Evolutionary conservation across 192 early-diverging fungal genomes (phyloP), one percentile per base, ranked within the genome.

Genomic region (Coemansia sp.): DNA sequence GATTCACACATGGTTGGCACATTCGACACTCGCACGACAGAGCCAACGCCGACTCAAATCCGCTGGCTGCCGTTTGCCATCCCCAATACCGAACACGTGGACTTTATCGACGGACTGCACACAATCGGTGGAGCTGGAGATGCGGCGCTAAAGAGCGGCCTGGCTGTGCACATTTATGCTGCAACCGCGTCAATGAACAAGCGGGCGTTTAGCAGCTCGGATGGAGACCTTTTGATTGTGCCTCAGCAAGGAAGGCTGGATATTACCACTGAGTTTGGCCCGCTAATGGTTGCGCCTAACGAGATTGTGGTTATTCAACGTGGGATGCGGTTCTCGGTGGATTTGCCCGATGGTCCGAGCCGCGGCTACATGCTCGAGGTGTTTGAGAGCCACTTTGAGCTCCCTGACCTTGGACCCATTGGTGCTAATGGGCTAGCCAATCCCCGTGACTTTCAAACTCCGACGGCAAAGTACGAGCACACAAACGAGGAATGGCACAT

Each of bases 391-490:
- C 93, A 93, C 72, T 98, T 92, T 87, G 90, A 94, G 77, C 86
- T 98, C 3, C 96, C 96, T 21, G 95, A 98, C 60, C 86, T 96
- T 0, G 96, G 96, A 0, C 93, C 95, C 12, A 98, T 98, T 58
- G 94, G 93, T 48, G 87, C 96, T 27, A 98, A 98, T 75, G 94
- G 94, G 2, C 86, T 98, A 1, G 96, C 96, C 37, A 95, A 94
- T 68, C 88, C 93, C 5, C 90, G 95, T 66, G 93, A 98, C 73
- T 98, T 98, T 73, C 82, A 91, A 67, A 89, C 91, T 23, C 96
- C 96, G 11, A 73, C 82, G 8, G 96, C 96, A 7, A 78, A 80
- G 12, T 98, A 88, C 77, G 85, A 94, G 38, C 84, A 90, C 61
- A 62, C 48, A 0, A 74, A 72, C 8, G 82, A 81, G 6, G 68